Evolutionary conservation across 805 yeast genomes (phyloP).

Genomic region (Ogataea chonburiensis): DNA sequence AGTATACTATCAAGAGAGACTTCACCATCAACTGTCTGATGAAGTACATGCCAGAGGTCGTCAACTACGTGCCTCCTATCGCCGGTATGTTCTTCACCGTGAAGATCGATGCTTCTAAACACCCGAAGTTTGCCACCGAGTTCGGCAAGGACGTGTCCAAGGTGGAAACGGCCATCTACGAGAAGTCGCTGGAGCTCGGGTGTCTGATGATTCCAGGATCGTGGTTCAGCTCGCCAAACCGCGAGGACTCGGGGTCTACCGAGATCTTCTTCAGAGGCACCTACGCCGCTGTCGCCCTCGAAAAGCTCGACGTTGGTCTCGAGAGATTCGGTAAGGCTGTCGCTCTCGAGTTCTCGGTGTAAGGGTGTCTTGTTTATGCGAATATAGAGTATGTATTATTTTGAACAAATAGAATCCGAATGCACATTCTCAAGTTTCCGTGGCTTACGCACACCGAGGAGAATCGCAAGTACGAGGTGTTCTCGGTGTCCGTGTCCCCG

Average conservation of each 20-base stretch:
- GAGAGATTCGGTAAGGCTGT: constrained; percentile 68
- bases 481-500: constrained; percentile 74
- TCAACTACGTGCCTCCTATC: constrained; percentile 55
- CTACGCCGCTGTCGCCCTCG: constrained; percentile 80
- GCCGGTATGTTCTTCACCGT: constrained; percentile 90
- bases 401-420: constrained; percentile 23
- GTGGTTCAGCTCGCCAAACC: constrained; percentile 67
- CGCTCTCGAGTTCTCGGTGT: constrained; percentile 46
- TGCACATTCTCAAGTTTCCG: constrained; percentile 67
- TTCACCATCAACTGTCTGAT: constrained; percentile 74
- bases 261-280: constrained; percentile 80
- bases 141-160: constrained; percentile 56
- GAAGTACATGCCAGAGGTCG: constrained; percentile 52
- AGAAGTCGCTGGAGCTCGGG: constrained; percentile 57
- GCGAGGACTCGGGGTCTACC: constrained; percentile 44
- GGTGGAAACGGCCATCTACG: constrained; percentile 65
- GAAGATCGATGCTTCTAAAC: constrained; percentile 70
- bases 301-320: constrained; percentile 57
- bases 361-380: constrained; percentile 1
- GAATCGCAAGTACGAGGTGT: constrained; percentile 76
- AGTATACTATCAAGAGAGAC: constrained; percentile 87
- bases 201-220: constrained; percentile 79
- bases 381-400: background rate
- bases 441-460: constrained; percentile 80
- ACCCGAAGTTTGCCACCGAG: constrained; percentile 67